Conservation (phyloP, 768 basidiomycete species). For the Clitopilus hobsonii region DNA sequence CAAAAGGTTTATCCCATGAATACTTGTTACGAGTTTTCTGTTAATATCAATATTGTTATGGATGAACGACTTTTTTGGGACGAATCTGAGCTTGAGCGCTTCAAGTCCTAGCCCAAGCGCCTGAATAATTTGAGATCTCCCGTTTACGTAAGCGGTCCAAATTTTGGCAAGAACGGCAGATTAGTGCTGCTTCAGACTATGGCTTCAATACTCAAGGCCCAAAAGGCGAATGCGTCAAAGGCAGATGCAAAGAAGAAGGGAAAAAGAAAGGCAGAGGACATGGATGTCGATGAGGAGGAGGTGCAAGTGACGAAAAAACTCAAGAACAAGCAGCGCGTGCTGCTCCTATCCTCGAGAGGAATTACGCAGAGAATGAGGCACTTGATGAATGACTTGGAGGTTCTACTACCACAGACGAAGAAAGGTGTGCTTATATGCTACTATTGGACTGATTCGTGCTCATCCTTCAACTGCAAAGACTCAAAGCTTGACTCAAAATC, state of each 20-base stretch:
- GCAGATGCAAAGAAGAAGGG: conserved; percentile 51
- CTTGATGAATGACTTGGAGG: conserved; percentile 91
- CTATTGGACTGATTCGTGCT: background rate
- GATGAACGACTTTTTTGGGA: too few relatives aligned
- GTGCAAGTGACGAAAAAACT: conserved; percentile 42
- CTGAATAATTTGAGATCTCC: background rate
- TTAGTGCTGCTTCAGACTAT: conserved; percentile 28
- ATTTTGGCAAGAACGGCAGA: conserved; percentile 7
- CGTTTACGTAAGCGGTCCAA: conserved; percentile 10
- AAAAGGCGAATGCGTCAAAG: conserved; percentile 51
- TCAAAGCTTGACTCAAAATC: conserved; percentile 97
- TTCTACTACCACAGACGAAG: conserved; percentile 89
- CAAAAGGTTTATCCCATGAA: conserved; percentile 7
- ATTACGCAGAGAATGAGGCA: conserved; percentile 96
- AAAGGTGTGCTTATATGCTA: conserved; percentile 59
- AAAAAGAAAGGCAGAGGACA: conserved; percentile 59
- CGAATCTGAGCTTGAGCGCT: too few relatives aligned
- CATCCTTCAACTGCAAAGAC: conserved; percentile 43
- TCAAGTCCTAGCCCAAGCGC: too few relatives aligned
- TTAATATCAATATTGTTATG: background rate
- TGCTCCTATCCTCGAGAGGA: conserved; percentile 89
- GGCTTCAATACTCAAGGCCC: conserved; percentile 63
- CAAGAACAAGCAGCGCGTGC: conserved; percentile 93
- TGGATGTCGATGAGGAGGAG: conserved; percentile 39
- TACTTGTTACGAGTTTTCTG: conserved; percentile 2